Evolutionary conservation across 176 grass and related monocot species (phyloP).

Genomic region (Rhynchospora tenuis): DNA sequence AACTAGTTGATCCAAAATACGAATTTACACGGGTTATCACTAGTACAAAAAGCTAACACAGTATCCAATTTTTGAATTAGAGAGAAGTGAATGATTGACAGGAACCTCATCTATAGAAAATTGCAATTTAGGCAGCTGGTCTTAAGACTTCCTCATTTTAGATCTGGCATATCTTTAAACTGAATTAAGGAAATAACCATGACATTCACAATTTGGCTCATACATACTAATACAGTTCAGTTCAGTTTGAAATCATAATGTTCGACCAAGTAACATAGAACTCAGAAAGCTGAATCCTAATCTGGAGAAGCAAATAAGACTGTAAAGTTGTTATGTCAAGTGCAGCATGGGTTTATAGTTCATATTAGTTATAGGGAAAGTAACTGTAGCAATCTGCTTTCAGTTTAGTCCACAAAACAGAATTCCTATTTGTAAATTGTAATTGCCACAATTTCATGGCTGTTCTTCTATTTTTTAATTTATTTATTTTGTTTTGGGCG

Average conservation of each 20-base stretch:
- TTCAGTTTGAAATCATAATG: neutral
- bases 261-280: neutral
- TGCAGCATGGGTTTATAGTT: neutral
- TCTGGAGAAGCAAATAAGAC: neutral
- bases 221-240: neutral
- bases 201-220: neutral
- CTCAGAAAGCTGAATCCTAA: neutral
- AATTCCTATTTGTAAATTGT: neutral
- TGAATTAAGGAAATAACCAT: neutral
- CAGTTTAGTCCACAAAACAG: neutral
- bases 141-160: slow-evolving; percentile 16
- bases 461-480: neutral
- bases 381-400: neutral
- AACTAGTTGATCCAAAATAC: neutral
- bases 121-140: neutral
- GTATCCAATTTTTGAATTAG: neutral
- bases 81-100: neutral
- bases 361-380: neutral
- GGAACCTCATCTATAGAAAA: neutral
- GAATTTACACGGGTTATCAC: neutral
- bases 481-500: too few species aligned
- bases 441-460: neutral
- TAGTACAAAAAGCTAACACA: neutral
- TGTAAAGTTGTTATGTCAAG: neutral
- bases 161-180: slow-evolving; percentile 24